Evolutionary conservation across 2,329 filamentous ascomycete genomes (phyloP).

Genomic region (Sarocladiaceae sp.): DNA sequence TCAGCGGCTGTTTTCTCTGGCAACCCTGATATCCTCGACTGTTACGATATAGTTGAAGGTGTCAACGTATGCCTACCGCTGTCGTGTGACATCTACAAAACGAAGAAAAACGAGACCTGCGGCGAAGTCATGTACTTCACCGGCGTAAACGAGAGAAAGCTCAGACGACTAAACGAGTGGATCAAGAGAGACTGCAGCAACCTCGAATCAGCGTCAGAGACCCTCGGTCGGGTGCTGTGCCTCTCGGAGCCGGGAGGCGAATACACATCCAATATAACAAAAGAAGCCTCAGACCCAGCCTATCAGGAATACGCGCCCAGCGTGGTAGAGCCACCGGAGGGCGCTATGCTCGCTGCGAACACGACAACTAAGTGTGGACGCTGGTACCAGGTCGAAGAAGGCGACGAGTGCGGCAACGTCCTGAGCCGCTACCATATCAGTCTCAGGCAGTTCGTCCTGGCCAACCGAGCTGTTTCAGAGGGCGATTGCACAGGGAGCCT

Average conservation of each 20-base stretch:
- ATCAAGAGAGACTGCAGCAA: not conserved
- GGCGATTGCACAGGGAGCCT: no score
- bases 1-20: slow-evolving; percentile 14
- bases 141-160: not conserved
- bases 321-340: not conserved
- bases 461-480: no score
- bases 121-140: not conserved
- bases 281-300: not conserved
- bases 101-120: slow-evolving; percentile 8
- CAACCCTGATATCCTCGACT: slow-evolving; percentile 14
- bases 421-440: no score
- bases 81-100: slow-evolving; percentile 9
- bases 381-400: no score
- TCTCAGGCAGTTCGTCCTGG: no score
- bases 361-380: not conserved
- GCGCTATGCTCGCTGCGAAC: not conserved
- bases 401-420: no score
- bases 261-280: not conserved
- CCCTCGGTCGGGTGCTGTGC: not conserved
- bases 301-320: not conserved
- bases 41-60: slow-evolving; percentile 10
- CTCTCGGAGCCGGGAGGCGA: not conserved
- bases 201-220: not conserved
- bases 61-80: slow-evolving; percentile 13
- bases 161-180: not conserved